Evolutionary conservation across 805 yeast species (phyloP).

Genomic region (Candida patagonica): DNA sequence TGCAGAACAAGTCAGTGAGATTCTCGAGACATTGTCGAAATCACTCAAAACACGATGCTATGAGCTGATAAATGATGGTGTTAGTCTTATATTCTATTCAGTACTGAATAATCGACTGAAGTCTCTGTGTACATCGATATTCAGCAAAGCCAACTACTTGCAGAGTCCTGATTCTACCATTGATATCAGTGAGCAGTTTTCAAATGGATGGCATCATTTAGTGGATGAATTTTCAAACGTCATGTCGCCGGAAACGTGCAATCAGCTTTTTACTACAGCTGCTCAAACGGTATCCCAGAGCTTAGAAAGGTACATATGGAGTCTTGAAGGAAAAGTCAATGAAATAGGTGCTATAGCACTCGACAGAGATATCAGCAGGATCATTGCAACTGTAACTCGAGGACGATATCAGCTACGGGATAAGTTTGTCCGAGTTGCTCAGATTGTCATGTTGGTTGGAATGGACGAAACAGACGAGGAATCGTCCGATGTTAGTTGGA

Average conservation of each 20-base stretch:
- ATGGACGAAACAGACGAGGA: constrained; percentile 63
- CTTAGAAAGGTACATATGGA: constrained; percentile 61
- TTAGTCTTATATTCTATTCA: constrained; percentile 33
- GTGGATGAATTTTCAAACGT: constrained; percentile 57
- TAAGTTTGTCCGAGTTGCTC: constrained; percentile 71
- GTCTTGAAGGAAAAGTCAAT: constrained; percentile 57
- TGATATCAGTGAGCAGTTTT: constrained; percentile 34
- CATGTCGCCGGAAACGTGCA: constrained; percentile 45
- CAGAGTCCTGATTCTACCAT: constrained; percentile 19
- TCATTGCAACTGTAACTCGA: constrained; percentile 58
- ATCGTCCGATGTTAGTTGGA: constrained; percentile 48
- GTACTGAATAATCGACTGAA: constrained; percentile 31
- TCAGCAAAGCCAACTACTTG: constrained; percentile 34
- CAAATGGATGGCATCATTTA: constrained; percentile 53
- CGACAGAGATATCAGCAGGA: constrained; percentile 68
- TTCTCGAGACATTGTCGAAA: constrained; percentile 19
- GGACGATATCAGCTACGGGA: constrained; percentile 69
- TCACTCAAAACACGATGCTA: constrained; percentile 29
- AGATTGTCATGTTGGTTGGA: constrained; percentile 71
- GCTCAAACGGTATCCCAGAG: constrained; percentile 46
- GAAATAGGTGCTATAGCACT: constrained; percentile 76
- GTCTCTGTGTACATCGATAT: constrained; percentile 29
- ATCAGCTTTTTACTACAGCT: constrained; percentile 37
- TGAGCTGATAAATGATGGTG: constrained; percentile 36
- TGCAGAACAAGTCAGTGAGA: constrained; percentile 12